Conservation (phyloP, 805 yeast species). For the Wickerhamia fluorescens region DNA sequence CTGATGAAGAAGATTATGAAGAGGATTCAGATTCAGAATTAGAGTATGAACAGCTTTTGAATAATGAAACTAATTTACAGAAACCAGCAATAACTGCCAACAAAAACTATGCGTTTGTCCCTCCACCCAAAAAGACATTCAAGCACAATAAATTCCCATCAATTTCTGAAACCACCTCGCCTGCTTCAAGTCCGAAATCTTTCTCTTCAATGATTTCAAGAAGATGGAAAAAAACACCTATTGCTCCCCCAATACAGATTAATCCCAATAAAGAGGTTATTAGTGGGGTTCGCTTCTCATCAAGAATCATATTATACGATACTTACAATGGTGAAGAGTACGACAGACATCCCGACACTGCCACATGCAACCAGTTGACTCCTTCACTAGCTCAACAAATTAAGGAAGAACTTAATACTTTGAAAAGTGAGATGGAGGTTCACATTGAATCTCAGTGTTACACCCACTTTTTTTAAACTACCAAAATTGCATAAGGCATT, state of each 20-base stretch:
- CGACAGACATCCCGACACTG: conserved; percentile 87
- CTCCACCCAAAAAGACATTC: conserved; percentile 15
- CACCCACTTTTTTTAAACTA: conserved; percentile 70
- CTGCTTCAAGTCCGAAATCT: conserved; percentile 25
- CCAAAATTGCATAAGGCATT: neutral
- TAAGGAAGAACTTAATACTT: conserved; percentile 72
- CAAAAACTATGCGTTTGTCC: conserved; percentile 5
- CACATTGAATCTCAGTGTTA: conserved; percentile 73
- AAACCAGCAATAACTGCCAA: no score
- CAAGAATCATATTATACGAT: conserved; percentile 76
- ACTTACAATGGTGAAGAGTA: conserved; percentile 79
- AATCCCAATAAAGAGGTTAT: no score
- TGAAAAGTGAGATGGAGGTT: conserved; percentile 75
- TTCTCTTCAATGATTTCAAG: conserved; percentile 23
- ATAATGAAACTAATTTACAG: no score
- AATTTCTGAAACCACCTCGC: conserved; percentile 16
- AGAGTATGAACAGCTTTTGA: no score
- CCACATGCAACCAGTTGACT: conserved; percentile 87
- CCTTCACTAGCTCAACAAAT: conserved; percentile 82
- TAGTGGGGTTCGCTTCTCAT: conserved; percentile 66
- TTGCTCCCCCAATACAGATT: no score
- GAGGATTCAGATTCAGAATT: conserved; percentile 15
- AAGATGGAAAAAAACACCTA: conserved; percentile 19
- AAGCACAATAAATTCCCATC: conserved; percentile 27
- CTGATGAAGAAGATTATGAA: conserved; percentile 19